Percentiles rank a stretch among this genome's conserved stretches.
Conservation (phyloP, 306 rosid genomes). For the Coriaria nepalensis region DNA sequence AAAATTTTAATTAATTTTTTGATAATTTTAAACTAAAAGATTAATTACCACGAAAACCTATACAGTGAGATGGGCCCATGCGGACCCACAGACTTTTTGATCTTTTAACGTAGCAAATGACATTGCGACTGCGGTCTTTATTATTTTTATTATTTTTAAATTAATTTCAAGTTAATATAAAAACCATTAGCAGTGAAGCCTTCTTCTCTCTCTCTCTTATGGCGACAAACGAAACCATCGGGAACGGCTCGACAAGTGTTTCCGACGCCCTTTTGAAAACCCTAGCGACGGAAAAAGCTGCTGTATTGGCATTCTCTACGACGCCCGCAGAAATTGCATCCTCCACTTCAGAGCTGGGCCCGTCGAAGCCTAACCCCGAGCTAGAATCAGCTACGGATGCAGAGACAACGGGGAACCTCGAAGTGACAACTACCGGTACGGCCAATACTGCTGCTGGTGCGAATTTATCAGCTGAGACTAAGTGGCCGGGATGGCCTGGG, state of each 20-base stretch:
- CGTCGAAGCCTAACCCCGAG: constrained; percentile 10
- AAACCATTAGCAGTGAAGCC: too few relatives aligned
- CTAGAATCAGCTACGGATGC: constrained; percentile 7
- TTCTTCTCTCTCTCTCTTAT: background rate
- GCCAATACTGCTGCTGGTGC: constrained; percentile 2
- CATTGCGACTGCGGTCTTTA: too few relatives aligned
- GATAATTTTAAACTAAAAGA: too few relatives aligned
- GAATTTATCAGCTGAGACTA: constrained; percentile 27
- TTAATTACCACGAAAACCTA: too few relatives aligned
- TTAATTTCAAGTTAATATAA: too few relatives aligned
- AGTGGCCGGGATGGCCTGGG: constrained; percentile 98
- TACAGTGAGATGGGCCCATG: too few relatives aligned
- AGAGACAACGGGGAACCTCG: constrained; percentile 8
- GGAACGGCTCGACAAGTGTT: constrained; percentile 8
- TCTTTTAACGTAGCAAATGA: too few relatives aligned
- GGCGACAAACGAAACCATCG: constrained; percentile 5
- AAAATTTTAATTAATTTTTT: too few relatives aligned
- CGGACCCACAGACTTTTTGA: too few relatives aligned
- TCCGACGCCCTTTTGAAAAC: background rate
- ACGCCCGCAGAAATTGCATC: background rate
- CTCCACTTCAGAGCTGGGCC: constrained; percentile 13
- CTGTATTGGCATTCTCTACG: background rate
- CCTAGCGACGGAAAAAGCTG: background rate
- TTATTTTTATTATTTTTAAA: too few relatives aligned
- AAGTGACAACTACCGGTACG: background rate